These are phyloP conservation scores for Globisporangium lucens DNA, from an alignment of 352 stramenopile genomes.

Conservation along the genomic window DNA sequence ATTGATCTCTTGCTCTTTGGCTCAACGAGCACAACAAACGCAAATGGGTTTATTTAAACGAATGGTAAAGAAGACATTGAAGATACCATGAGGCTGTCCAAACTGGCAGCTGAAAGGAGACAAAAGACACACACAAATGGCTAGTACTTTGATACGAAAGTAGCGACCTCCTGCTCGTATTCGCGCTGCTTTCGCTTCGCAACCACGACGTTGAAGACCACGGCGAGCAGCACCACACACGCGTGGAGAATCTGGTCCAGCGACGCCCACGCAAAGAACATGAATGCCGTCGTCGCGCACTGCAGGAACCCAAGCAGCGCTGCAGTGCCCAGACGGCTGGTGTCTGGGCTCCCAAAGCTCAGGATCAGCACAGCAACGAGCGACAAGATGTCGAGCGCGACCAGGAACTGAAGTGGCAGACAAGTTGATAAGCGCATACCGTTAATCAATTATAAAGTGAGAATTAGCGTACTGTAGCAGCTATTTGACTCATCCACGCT, in stretches of 20 bases:
- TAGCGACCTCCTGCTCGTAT: slow-evolving; percentile 27
- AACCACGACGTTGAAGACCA: slow-evolving; percentile 27
- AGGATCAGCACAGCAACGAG: slow-evolving; percentile 43
- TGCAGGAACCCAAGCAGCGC: slow-evolving; percentile 40
- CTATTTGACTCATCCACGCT: no score
- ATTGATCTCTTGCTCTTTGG: background rate
- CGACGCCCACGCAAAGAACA: slow-evolving; percentile 31
- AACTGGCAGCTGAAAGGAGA: background rate
- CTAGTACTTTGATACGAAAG: slow-evolving; percentile 26
- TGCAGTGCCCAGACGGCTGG: slow-evolving; percentile 37
- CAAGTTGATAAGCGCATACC: background rate
- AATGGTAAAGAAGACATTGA: background rate
- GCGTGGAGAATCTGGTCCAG: slow-evolving; percentile 35
- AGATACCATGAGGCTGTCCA: background rate
- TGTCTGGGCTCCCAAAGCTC: slow-evolving; percentile 23
- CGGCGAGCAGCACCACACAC: slow-evolving; percentile 26
- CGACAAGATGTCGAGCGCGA: slow-evolving; percentile 42
- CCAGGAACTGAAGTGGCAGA: slow-evolving; percentile 32
- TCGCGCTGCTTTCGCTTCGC: slow-evolving; percentile 25
- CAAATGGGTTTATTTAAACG: background rate
- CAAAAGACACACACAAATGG: background rate
- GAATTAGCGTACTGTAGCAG: no score
- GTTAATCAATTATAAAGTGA: background rate
- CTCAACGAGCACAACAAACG: background rate
- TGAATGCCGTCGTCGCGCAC: slow-evolving; percentile 33